Base-by-base conservation (phyloP, 1,139 yeast genomes). In the Kodamaea arcana region DNA sequence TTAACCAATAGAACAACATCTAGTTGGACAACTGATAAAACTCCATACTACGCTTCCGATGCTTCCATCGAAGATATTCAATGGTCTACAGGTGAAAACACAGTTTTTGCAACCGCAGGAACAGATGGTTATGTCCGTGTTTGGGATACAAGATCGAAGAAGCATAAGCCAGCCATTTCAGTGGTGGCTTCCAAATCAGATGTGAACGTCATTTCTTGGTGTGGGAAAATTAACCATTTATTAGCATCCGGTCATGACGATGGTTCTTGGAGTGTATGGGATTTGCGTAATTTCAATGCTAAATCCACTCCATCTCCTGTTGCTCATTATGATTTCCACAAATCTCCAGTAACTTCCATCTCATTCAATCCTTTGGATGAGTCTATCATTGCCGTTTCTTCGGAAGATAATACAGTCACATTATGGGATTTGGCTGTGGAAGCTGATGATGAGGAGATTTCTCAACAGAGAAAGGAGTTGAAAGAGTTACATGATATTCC, bases 221-320 rank as follows among this genome's bases (percentile, higher is more conserved):
- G 94, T 63, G 76, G 76, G 41, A 85, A 85, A 54, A 83, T 90
- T 45, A 83, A 83, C 53, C 86, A 88, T 52, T 68, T 92, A 51
- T 71, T 92, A 42, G 97, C 97, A 1, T 81, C 94, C 33, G 99
- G 99, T 46, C 96, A 92, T 54, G 99, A 92, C 58, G 96, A 88
- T 58, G 99, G 99, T 42, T 66, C 81, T 22, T 92, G 97, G 96
- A 88, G 95, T 35, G 94, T 92, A 28, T 92, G 99, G 98, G 99
- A 92, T 66, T 72, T 92, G 62, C 82, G 98, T 57, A 83, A 78
- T 49, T 88, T 94, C 65, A 75, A 78, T 45, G 76, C 77, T 32
- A 63, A 69, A 31, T 61, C 75, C 16, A 54, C 62, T 18, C 85
- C 88, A 9, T 64, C 78, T 13, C 94, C 94, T 12, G 97, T 90